phyloP scores from a whole-genome alignment of 176 grass and related monocot genomes.

The Juncus effusus region DNA sequence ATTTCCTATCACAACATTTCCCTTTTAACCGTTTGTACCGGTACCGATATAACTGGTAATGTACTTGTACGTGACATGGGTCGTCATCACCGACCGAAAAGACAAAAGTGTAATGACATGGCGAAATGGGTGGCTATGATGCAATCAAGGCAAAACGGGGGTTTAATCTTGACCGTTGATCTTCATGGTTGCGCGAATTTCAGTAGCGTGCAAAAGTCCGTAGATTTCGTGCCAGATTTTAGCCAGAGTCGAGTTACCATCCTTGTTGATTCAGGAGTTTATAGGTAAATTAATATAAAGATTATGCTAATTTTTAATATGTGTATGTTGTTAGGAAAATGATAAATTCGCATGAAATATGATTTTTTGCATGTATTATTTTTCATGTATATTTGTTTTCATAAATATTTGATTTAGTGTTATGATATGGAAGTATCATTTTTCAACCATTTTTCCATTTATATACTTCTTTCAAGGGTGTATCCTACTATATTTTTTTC shows the following conservation, averaged over 20 bases:
- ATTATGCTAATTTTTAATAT: background rate
- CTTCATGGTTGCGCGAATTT: slow-evolving; percentile 67
- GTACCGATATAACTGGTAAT: no score
- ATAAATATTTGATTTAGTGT: background rate
- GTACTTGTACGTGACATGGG: background rate
- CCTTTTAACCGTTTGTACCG: background rate
- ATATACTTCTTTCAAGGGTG: background rate
- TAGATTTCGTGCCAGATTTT: slow-evolving; percentile 59
- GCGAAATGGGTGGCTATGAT: slow-evolving; percentile 42
- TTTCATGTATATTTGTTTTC: background rate
- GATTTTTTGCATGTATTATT: background rate
- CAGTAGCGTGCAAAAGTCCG: slow-evolving; percentile 58
- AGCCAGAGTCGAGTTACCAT: slow-evolving; percentile 43
- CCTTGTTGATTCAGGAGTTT: slow-evolving; percentile 56
- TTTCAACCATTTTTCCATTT: background rate
- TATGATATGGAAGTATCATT: background rate
- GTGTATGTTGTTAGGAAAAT: background rate
- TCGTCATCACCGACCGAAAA: slow-evolving; percentile 29
- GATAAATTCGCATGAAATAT: no score
- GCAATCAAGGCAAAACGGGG: slow-evolving; percentile 43
- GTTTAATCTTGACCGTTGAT: slow-evolving; percentile 58
- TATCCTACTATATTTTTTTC: background rate
- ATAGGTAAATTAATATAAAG: slow-evolving; percentile 22
- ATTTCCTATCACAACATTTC: slow-evolving; percentile 36
- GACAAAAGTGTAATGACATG: slow-evolving; percentile 34